Evolutionary conservation across 345 rosid species (phyloP).

Genomic region (Lepidium didymum): DNA sequence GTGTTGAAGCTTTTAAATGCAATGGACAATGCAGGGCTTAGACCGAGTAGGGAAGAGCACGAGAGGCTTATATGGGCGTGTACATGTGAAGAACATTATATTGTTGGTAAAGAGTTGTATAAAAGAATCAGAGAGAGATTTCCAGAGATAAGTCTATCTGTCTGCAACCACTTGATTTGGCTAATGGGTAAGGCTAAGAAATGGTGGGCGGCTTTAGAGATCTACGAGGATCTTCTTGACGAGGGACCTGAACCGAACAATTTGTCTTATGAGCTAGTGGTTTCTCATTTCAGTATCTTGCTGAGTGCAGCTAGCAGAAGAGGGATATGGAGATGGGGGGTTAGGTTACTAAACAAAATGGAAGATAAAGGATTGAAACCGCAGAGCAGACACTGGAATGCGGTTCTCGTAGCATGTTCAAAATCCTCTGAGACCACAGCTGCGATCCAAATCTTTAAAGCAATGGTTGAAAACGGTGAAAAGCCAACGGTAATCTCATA

Average conservation of each 20-base stretch:
- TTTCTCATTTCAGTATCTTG: conserved; percentile 70
- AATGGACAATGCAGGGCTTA: conserved; percentile 61
- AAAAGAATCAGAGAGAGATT: conserved; percentile 55
- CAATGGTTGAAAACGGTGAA: conserved; percentile 84
- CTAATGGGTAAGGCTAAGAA: conserved; percentile 89
- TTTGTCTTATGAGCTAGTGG: conserved; percentile 58
- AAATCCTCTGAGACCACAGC: conserved; percentile 78
- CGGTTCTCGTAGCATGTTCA: conserved; percentile 88
- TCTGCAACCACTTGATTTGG: conserved; percentile 94
- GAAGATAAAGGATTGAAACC: conserved; percentile 84
- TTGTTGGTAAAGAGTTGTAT: conserved; percentile 71
- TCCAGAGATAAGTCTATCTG: conserved; percentile 63
- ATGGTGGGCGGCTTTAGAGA: conserved; percentile 97
- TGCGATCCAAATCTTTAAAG: conserved; percentile 68
- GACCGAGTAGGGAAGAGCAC: conserved; percentile 48
- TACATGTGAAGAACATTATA: conserved; percentile 62
- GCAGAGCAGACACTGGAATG: conserved; percentile 70
- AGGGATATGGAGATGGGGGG: conserved; percentile 93
- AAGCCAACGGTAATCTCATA: conserved; percentile 85
- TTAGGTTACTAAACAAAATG: conserved; percentile 74
- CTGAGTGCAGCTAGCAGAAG: conserved; percentile 65
- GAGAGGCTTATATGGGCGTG: conserved; percentile 95
- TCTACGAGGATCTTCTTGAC: conserved; percentile 85
- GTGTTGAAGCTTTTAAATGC: conserved; percentile 60
- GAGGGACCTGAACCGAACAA: conserved; percentile 81